Conservation (phyloP, 305 asterid species). For the Rubia tinctorum region DNA sequence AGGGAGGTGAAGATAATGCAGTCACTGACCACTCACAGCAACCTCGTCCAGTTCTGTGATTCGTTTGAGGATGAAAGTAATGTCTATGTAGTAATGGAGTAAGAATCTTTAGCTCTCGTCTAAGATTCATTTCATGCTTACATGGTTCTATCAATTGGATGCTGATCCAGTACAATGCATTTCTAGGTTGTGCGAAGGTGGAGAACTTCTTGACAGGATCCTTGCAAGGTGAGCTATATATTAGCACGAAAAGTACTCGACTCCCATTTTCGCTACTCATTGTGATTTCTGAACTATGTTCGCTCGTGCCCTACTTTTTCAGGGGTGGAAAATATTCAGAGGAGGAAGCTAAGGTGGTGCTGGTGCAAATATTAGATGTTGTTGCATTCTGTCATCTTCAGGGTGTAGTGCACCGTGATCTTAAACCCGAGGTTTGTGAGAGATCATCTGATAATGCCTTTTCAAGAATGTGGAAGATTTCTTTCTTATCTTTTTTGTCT, state of each 20-base stretch:
- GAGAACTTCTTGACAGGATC: constrained; percentile 67
- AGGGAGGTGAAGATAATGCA: constrained; percentile 67
- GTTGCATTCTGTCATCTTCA: constrained; percentile 77
- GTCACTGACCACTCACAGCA: constrained; percentile 53
- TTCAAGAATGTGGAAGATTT: not conserved
- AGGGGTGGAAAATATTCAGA: constrained; percentile 64
- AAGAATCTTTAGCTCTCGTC: constrained; percentile 31
- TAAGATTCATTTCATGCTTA: not conserved
- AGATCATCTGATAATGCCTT: not conserved
- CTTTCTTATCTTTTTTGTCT: constrained; percentile 6
- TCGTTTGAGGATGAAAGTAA: constrained; percentile 69
- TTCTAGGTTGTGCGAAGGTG: constrained; percentile 74
- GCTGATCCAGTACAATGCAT: constrained; percentile 2
- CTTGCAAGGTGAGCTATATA: constrained; percentile 46
- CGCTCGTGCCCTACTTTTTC: constrained; percentile 6
- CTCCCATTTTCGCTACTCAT: constrained; percentile 4
- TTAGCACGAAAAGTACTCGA: constrained; percentile 4
- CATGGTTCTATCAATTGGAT: not conserved
- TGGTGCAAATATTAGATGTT: constrained; percentile 60
- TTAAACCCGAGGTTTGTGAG: constrained; percentile 66
- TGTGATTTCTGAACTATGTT: constrained; percentile 1
- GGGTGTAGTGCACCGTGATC: constrained; percentile 85
- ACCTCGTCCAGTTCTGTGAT: constrained; percentile 52
- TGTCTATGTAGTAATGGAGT: constrained; percentile 75
- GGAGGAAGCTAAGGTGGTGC: constrained; percentile 49